phyloP scores from a whole-genome alignment of 2,329 filamentous ascomycete genomes.

The Cladosporium oxysporum region DNA sequence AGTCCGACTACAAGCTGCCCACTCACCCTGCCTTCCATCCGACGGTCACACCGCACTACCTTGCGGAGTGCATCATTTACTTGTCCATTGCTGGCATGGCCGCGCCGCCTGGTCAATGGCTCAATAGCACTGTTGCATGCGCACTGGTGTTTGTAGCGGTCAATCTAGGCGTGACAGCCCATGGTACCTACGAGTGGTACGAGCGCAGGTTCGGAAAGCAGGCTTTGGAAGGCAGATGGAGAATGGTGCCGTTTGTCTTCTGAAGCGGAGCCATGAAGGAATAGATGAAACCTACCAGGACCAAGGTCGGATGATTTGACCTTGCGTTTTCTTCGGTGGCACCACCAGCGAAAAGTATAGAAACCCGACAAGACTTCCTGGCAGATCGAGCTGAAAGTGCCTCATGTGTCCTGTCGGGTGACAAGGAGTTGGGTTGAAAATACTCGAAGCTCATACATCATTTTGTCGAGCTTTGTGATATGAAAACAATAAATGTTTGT shows the following conservation, averaged over 20 bases:
- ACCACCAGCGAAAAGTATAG: not conserved
- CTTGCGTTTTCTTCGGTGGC: not conserved
- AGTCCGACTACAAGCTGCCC: conserved; percentile 76
- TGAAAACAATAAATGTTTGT: not conserved
- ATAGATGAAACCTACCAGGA: not conserved
- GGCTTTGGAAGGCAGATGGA: conserved; percentile 65
- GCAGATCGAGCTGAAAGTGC: not conserved
- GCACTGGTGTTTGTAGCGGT: conserved; percentile 71
- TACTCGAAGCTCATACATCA: not conserved
- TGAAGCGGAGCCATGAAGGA: not conserved
- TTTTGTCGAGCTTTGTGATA: not conserved
- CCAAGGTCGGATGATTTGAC: not conserved
- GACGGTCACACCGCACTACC: conserved; percentile 86
- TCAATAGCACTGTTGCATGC: conserved; percentile 74
- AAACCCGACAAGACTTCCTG: conserved; percentile 3
- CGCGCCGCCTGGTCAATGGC: conserved; percentile 64
- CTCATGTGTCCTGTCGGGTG: not conserved
- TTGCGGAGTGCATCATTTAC: conserved; percentile 84
- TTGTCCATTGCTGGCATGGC: conserved; percentile 71
- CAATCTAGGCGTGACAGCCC: conserved; percentile 81
- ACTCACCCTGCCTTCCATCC: conserved; percentile 68
- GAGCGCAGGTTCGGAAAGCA: conserved; percentile 69
- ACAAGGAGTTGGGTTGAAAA: not conserved
- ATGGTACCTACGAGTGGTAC: conserved; percentile 79
- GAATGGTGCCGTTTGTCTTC: conserved; percentile 69